Evolutionary conservation across 257 asterid species (phyloP).

Genomic region (Mentha longifolia): DNA sequence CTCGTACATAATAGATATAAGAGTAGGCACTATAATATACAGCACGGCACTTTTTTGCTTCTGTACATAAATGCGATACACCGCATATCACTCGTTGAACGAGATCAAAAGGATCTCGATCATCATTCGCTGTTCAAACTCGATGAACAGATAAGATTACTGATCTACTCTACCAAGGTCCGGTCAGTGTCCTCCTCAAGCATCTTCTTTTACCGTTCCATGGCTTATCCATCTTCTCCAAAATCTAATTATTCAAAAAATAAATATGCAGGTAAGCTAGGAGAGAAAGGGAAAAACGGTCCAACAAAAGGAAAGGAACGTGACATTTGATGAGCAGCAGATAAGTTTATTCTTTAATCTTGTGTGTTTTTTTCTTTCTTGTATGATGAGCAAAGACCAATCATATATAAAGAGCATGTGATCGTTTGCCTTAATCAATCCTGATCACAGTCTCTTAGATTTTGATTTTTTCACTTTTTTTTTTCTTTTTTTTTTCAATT

Average conservation of each 20-base stretch:
- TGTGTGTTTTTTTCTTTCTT: neutral
- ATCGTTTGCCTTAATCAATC: neutral
- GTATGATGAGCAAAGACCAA: neutral
- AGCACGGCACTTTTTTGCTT: constrained; percentile 37
- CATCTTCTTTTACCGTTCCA: constrained; percentile 58
- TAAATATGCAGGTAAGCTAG: constrained; percentile 5
- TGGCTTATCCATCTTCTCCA: constrained; percentile 57
- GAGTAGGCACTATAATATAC: constrained; percentile 32
- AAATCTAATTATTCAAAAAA: constrained; percentile 40
- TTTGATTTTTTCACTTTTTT: neutral
- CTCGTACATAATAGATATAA: constrained; percentile 26
- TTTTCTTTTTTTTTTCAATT: no score
- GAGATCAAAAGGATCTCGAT: constrained; percentile 33
- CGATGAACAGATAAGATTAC: constrained; percentile 29
- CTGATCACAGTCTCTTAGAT: neutral
- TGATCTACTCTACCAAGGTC: constrained; percentile 68
- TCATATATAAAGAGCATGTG: constrained; percentile 10
- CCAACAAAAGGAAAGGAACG: neutral
- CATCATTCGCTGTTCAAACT: constrained; percentile 26
- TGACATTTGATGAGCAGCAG: neutral
- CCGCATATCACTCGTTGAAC: constrained; percentile 4
- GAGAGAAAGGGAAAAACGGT: neutral
- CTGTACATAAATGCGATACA: constrained; percentile 34
- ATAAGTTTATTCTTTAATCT: neutral
- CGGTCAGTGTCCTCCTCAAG: constrained; percentile 84